These are phyloP conservation scores for Aureobasidium sp. DNA, from an alignment of 2,329 filamentous ascomycete species.

Conservation along the genomic window DNA sequence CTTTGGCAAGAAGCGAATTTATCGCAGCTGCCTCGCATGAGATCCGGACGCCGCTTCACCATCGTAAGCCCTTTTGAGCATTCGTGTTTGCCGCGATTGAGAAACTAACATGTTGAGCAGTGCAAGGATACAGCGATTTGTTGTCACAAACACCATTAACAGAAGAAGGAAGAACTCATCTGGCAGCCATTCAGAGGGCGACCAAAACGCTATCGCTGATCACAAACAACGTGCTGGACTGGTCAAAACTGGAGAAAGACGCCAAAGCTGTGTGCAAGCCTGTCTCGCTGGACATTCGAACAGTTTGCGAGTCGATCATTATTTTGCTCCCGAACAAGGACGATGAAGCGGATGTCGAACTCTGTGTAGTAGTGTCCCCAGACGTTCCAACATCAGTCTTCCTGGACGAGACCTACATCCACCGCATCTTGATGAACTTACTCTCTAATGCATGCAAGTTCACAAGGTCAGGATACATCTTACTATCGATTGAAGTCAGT, in stretches of 20 bases:
- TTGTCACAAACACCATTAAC: conserved; percentile 28
- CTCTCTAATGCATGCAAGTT: conserved; percentile 32
- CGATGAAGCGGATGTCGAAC: conserved; percentile 28
- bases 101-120: too few relatives aligned
- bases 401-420: conserved; percentile 31
- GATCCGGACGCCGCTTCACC: conserved; percentile 32
- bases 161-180: conserved; percentile 28
- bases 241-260: conserved; percentile 31
- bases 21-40: conserved; percentile 33
- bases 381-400: conserved; percentile 29
- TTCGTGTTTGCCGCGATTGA: too few relatives aligned
- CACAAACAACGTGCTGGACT: conserved; percentile 33
- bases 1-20: conserved; percentile 29
- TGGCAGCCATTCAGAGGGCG: conserved; percentile 30
- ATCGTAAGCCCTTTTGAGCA: too few relatives aligned
- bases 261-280: conserved; percentile 28
- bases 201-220: conserved; percentile 32
- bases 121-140: conserved; percentile 33
- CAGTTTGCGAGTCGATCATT: conserved; percentile 31
- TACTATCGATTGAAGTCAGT: conserved; percentile 38
- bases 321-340: conserved; percentile 29
- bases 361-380: conserved; percentile 29
- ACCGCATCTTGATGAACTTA: conserved; percentile 33
- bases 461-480: conserved; percentile 53
- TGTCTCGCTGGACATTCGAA: conserved; percentile 28